Evolutionary conservation across 2,329 filamentous ascomycete species (phyloP), one percentile per base, ranked within the genome.

Genomic region (Colletotrichum tanaceti): DNA sequence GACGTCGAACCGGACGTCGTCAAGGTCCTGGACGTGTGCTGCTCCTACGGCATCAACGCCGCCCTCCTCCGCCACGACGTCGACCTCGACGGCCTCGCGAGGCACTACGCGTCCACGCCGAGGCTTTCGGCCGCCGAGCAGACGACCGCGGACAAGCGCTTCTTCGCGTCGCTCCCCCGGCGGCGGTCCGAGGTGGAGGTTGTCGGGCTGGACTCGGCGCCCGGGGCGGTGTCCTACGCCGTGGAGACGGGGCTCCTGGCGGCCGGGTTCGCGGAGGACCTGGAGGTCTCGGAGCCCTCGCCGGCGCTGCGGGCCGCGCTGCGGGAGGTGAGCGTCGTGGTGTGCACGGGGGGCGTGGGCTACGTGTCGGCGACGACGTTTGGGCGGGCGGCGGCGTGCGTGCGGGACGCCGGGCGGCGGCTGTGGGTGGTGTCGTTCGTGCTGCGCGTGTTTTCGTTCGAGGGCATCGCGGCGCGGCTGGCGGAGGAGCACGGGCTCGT

Each of bases 401-500:
- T 18, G 0, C 3, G 9, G 10, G 7, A 38, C 5, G 14, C 28
- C 50, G 10, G 28, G 10, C 11, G 22, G 20, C 46, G 41, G 22
- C 41, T 67, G 5, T 67, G 64, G 64, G 58, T 67, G 38, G 59
- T 53, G 5, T 64, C 59, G 1, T 67, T 64, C 24, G 64, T 67
- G 9, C 28, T 67, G 24, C 22, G 64, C 11, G 64, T 67, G 3
- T 67, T 64, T n/a, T 49, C 35, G n/a, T 67, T 67, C 39, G 28
- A 64, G 2, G 64, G 46, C 13, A 38, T 64, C 18, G 38, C 59
- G 3, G 43, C 22, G 4, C 11, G 18, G 18, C 28, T 67, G 52
- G 18, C 44, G 49, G 18, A n/a, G 5, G 43, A 39, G 4, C 55
- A 57, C 22, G 59, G 52, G 0, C 44, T 64, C 7, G 35, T 64